phyloP scores from a whole-genome alignment of 805 yeast genomes.

The Candida succiphila region DNA sequence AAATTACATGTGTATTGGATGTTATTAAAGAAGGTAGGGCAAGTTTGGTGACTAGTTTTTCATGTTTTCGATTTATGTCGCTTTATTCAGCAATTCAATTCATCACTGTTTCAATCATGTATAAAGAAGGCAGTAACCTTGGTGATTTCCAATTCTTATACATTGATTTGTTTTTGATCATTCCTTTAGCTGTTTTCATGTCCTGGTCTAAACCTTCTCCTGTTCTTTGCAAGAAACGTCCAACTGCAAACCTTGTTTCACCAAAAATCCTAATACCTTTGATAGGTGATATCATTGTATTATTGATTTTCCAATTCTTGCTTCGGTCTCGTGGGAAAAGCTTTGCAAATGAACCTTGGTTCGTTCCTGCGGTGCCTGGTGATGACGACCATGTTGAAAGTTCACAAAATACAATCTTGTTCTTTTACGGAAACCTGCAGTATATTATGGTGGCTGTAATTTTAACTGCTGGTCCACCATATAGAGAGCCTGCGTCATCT shows the following conservation, averaged over 20 bases:
- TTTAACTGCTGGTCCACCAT: slow-evolving; percentile 91
- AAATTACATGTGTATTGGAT: slow-evolving; percentile 85
- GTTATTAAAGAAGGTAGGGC: slow-evolving; percentile 94
- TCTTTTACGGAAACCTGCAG: slow-evolving; percentile 77
- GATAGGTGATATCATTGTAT: slow-evolving; percentile 61
- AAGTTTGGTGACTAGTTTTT: slow-evolving; percentile 86
- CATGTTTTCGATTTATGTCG: slow-evolving; percentile 98
- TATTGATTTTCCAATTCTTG: slow-evolving; percentile 53
- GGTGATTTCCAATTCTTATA: slow-evolving; percentile 96
- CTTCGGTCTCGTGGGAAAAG: slow-evolving; percentile 34
- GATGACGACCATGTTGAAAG: slow-evolving; percentile 75
- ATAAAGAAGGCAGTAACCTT: slow-evolving; percentile 80
- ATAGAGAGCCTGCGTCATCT: slow-evolving; percentile 61
- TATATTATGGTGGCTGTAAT: slow-evolving; percentile 77
- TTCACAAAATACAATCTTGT: slow-evolving; percentile 82
- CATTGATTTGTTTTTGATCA: slow-evolving; percentile 82
- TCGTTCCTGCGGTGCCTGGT: slow-evolving; percentile 69
- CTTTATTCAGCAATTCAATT: slow-evolving; percentile 95
- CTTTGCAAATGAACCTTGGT: no score
- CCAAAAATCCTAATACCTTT: slow-evolving; percentile 80
- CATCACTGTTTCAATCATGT: slow-evolving; percentile 73
- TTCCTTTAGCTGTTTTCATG: slow-evolving; percentile 95
- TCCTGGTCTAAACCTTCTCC: slow-evolving; percentile 87
- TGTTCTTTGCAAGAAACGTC: slow-evolving; percentile 57
- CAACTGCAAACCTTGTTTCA: slow-evolving; percentile 89